These are phyloP conservation scores for Ampelocalamus luodianensis DNA, from an alignment of 176 grass and related monocot species.

Conservation along the genomic window DNA sequence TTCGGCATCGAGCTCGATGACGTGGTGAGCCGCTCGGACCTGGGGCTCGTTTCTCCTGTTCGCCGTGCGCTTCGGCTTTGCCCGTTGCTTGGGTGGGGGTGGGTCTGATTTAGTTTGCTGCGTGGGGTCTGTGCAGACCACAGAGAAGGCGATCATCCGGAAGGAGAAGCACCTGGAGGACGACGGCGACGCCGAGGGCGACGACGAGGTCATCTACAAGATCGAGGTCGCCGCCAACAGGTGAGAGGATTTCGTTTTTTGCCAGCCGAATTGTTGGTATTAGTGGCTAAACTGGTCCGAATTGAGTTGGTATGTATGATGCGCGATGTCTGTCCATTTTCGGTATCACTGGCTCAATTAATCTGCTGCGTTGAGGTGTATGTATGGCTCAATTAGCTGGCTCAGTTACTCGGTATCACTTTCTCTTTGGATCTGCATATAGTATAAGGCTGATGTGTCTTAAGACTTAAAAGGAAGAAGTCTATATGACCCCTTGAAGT, in stretches of 20 bases:
- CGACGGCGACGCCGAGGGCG: constrained; percentile 51
- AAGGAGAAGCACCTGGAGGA: constrained; percentile 90
- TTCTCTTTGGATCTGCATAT: constrained; percentile 10
- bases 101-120: constrained; percentile 3
- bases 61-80: not conserved
- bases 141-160: constrained; percentile 89
- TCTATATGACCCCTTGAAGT: no score
- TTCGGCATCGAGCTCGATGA: constrained; percentile 99
- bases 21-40: constrained; percentile 57
- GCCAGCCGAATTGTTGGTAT: not conserved
- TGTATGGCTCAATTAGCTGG: not conserved
- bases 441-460: constrained; percentile 1
- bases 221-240: constrained; percentile 90
- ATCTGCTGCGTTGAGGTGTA: constrained; percentile 25
- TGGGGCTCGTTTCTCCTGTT: not conserved
- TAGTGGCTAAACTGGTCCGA: not conserved
- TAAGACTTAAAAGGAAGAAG: not conserved
- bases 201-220: constrained; percentile 95
- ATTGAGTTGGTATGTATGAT: not conserved
- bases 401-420: not conserved
- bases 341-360: not conserved
- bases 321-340: not conserved
- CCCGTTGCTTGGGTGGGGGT: not conserved
- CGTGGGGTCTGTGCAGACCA: constrained; percentile 50
- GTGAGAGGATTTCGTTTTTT: constrained; percentile 37